phyloP scores from a whole-genome alignment of 208 protist genomes.

The Blastocrithidia nonstop region DNA sequence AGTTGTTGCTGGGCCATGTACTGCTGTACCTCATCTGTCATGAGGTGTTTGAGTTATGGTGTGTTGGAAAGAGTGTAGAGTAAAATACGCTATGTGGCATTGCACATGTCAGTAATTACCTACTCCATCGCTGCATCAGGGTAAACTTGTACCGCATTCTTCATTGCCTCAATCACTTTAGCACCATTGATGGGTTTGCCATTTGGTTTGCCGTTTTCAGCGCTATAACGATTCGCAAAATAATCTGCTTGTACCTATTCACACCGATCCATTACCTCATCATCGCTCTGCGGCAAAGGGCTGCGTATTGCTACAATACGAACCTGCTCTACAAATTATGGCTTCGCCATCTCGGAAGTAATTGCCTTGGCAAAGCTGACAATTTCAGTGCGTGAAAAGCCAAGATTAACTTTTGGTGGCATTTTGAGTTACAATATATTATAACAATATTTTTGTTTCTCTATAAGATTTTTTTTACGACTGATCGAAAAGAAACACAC shows the following conservation, averaged over 20 bases:
- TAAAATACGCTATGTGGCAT: slow-evolving; percentile 40
- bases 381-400: slow-evolving; percentile 14
- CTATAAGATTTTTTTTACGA: too few species aligned
- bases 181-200: slow-evolving; percentile 8
- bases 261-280: slow-evolving; percentile 38
- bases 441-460: too few species aligned
- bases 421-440: too few species aligned
- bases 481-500: too few species aligned
- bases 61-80: slow-evolving; percentile 13
- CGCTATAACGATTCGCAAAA: slow-evolving; percentile 9
- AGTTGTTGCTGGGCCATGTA: too few species aligned
- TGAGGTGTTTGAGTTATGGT: slow-evolving; percentile 19
- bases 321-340: slow-evolving; percentile 15
- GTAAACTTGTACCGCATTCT: slow-evolving; percentile 28
- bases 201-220: neutral
- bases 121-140: slow-evolving; percentile 35
- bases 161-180: slow-evolving; percentile 23
- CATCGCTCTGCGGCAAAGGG: slow-evolving; percentile 17
- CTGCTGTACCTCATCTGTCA: slow-evolving; percentile 8
- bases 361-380: slow-evolving; percentile 24
- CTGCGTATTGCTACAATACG: slow-evolving; percentile 7
- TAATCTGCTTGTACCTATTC: slow-evolving; percentile 48
- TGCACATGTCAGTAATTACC: slow-evolving; percentile 43
- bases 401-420: too few species aligned
- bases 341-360: slow-evolving; percentile 24